phyloP scores from a whole-genome alignment of 768 basidiomycete genomes.

The Psilocybe sp. region DNA sequence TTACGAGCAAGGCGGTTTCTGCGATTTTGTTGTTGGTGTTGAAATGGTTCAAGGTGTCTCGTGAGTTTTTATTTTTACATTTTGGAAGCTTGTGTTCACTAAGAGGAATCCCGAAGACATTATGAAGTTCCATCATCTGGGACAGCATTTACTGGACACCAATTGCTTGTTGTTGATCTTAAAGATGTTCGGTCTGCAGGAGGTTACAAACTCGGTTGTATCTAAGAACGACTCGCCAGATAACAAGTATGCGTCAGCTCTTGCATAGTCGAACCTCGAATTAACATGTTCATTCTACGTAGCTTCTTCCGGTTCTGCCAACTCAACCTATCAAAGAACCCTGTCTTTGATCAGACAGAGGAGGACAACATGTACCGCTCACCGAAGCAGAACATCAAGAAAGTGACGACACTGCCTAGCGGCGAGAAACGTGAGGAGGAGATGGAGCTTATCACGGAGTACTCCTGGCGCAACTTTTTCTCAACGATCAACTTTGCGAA shows the following conservation, averaged over 20 bases:
- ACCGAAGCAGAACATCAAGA: constrained; percentile 56
- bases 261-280: neutral
- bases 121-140: constrained; percentile 98
- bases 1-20: constrained; percentile 95
- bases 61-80: constrained; percentile 49
- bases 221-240: constrained; percentile 87
- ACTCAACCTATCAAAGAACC: constrained; percentile 67
- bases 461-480: constrained; percentile 98
- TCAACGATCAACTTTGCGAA: constrained; percentile 95
- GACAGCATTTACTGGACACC: constrained; percentile 92
- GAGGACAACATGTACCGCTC: constrained; percentile 64
- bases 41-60: constrained; percentile 99
- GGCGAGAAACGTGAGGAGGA: constrained; percentile 82
- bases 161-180: constrained; percentile 91
- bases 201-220: constrained; percentile 80
- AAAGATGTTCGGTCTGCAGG: constrained; percentile 98
- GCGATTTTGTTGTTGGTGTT: constrained; percentile 86
- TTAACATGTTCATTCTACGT: neutral
- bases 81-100: neutral
- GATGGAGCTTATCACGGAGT: constrained; percentile 88
- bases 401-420: constrained; percentile 61
- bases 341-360: constrained; percentile 43
- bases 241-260: constrained; percentile 54
- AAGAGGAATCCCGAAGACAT: constrained; percentile 55
- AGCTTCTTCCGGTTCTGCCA: constrained; percentile 98